A percentile compares a stretch with the other conserved stretches of the same genome.
These are phyloP conservation scores for Hygrocybe punicea DNA, from an alignment of 768 basidiomycete species.

Conservation along the genomic window DNA sequence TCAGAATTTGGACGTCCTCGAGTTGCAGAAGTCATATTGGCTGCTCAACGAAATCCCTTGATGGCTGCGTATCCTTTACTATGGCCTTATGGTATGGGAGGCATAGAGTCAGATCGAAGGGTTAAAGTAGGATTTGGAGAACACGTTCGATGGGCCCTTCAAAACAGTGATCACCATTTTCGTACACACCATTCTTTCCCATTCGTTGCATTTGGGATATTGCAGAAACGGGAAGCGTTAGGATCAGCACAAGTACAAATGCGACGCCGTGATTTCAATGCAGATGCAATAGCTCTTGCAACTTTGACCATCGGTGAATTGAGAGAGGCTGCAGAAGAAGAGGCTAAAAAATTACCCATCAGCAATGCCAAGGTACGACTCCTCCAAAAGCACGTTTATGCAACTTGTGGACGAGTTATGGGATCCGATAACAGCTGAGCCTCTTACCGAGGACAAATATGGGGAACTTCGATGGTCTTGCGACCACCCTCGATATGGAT, in stretches of 20 bases:
- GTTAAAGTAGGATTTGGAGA: constrained; percentile 14
- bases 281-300: constrained; percentile 21
- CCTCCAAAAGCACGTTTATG: neutral
- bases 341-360: neutral
- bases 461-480: constrained; percentile 6
- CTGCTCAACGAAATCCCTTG: too few relatives aligned
- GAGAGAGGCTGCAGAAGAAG: neutral
- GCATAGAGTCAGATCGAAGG: constrained; percentile 23
- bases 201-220: constrained; percentile 32
- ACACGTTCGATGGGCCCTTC: constrained; percentile 28
- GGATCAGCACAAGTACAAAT: constrained; percentile 29
- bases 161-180: constrained; percentile 31
- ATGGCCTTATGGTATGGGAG: constrained; percentile 16
- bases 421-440: constrained; percentile 2
- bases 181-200: constrained; percentile 30
- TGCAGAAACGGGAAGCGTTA: constrained; percentile 29
- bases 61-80: constrained; percentile 26
- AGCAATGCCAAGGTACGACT: neutral
- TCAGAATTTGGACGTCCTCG: neutral
- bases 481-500: constrained; percentile 33
- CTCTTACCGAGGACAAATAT: neutral
- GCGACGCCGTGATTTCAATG: constrained; percentile 15
- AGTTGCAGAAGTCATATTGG: too few relatives aligned
- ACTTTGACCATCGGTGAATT: constrained; percentile 9
- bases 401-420: neutral